These are phyloP conservation scores for Arachis stenosperma DNA, from an alignment of 306 rosid genomes.

Conservation along the genomic window DNA sequence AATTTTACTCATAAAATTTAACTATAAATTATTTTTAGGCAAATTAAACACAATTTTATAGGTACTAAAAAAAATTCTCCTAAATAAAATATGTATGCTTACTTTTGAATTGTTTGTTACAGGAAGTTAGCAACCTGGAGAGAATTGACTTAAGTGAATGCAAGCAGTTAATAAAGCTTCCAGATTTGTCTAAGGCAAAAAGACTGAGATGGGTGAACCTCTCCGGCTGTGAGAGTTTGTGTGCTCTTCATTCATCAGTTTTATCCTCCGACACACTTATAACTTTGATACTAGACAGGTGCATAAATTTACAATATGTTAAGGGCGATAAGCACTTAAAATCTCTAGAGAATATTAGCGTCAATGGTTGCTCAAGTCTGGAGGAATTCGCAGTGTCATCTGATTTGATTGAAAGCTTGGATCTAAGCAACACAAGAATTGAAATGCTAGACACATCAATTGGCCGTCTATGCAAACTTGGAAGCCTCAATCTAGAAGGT, in stretches of 20 bases:
- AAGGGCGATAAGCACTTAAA: not conserved
- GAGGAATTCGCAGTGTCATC: not conserved
- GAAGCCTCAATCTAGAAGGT: not conserved
- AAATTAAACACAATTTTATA: too few species aligned
- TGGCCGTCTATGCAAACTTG: not conserved
- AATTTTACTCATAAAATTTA: too few species aligned
- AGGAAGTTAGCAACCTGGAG: constrained; percentile 3
- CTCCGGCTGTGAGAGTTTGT: not conserved
- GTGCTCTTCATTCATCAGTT: not conserved
- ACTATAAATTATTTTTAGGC: too few species aligned
- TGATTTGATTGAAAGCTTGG: not conserved
- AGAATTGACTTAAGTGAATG: not conserved
- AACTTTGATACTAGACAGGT: not conserved
- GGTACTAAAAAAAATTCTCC: too few species aligned
- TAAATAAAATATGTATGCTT: too few species aligned
- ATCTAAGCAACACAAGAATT: not conserved
- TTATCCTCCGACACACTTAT: not conserved
- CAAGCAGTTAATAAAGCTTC: not conserved
- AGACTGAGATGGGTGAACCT: not conserved
- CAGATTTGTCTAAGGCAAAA: not conserved
- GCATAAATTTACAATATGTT: not conserved
- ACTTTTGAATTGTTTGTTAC: not conserved
- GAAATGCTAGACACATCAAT: not conserved
- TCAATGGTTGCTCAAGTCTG: not conserved
- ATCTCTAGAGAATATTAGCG: not conserved